These are phyloP conservation scores for Boletus sp. DNA, from an alignment of 768 basidiomycete species.

Conservation along the genomic window DNA sequence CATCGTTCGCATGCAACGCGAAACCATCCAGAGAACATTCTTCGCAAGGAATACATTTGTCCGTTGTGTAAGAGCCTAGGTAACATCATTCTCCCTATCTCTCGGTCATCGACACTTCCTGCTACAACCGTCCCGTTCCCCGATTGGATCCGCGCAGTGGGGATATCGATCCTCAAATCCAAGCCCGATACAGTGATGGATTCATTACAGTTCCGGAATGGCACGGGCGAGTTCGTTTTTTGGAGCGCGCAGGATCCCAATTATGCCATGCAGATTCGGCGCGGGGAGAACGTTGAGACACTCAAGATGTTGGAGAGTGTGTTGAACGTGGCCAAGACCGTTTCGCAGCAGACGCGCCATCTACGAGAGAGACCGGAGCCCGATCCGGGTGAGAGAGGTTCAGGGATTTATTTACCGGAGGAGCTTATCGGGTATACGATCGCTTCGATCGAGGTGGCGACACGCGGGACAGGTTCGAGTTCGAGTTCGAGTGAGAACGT, in stretches of 20 bases:
- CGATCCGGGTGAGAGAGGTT: constrained; percentile 69
- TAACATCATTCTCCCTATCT: constrained; percentile 88
- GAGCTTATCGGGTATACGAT: constrained; percentile 90
- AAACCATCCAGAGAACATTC: constrained; percentile 93
- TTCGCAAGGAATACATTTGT: constrained; percentile 91
- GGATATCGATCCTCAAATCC: constrained; percentile 84
- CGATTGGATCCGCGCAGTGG: constrained; percentile 87
- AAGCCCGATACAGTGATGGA: constrained; percentile 72
- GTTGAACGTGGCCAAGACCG: constrained; percentile 68
- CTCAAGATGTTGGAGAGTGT: constrained; percentile 87
- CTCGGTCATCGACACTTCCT: constrained; percentile 43
- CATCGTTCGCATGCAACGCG: constrained; percentile 86
- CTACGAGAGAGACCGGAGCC: constrained; percentile 74
- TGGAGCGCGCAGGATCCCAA: constrained; percentile 82
- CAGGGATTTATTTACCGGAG: constrained; percentile 87
- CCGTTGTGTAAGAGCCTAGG: constrained; percentile 96
- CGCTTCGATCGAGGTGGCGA: constrained; percentile 72
- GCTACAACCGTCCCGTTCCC: constrained; percentile 62
- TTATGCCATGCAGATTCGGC: constrained; percentile 54
- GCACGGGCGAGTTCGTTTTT: constrained; percentile 86
- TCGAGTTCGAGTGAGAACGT: constrained; percentile 43
- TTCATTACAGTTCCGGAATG: constrained; percentile 68
- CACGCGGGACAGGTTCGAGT: constrained; percentile 56
- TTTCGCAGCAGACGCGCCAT: constrained; percentile 84
- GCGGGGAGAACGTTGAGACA: constrained; percentile 52